A percentile compares a stretch with the other conserved stretches of the same genome.
Evolutionary conservation across 352 stramenopile genomes (phyloP).

Genomic region (Phytophthora cajani): DNA sequence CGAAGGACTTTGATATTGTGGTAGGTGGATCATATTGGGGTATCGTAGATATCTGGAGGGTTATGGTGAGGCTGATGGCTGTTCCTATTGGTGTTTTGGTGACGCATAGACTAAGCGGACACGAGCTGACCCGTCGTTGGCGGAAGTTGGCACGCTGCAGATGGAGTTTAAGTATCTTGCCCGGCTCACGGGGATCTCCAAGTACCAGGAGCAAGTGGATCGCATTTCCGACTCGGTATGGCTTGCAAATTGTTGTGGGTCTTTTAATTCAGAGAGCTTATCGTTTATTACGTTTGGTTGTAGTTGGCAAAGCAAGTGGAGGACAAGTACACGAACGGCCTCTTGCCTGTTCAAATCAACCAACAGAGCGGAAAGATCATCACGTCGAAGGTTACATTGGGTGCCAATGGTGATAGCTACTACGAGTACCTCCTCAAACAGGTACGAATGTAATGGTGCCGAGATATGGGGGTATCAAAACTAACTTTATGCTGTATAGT

Average conservation of each 20-base stretch:
- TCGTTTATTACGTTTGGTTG: too few species aligned
- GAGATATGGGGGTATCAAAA: not conserved
- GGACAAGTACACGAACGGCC: slow-evolving; percentile 58
- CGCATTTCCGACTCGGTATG: slow-evolving; percentile 70
- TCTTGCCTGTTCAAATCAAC: slow-evolving; percentile 64
- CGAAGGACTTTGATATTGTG: slow-evolving; percentile 74
- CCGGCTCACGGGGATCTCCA: slow-evolving; percentile 56
- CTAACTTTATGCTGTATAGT: slow-evolving; percentile 39
- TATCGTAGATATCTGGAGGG: not conserved
- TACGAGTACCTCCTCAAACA: slow-evolving; percentile 89
- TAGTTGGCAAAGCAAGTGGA: slow-evolving; percentile 61
- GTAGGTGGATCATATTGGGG: slow-evolving; percentile 28
- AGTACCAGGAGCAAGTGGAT: slow-evolving; percentile 77
- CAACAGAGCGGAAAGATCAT: slow-evolving; percentile 46
- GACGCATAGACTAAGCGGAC: slow-evolving; percentile 41
- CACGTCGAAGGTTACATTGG: slow-evolving; percentile 68
- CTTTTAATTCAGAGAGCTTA: too few species aligned
- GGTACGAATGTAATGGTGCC: slow-evolving; percentile 29
- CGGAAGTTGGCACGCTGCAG: slow-evolving; percentile 76
- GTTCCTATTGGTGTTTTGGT: not conserved
- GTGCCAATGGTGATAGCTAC: slow-evolving; percentile 84
- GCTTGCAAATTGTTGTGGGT: not conserved
- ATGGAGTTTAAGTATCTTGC: slow-evolving; percentile 87
- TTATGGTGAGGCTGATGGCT: not conserved
- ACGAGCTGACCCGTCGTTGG: slow-evolving; percentile 52